Evolutionary conservation across 2,329 filamentous ascomycete species (phyloP).

Genomic region (Aspergillus eucalypticola): DNA sequence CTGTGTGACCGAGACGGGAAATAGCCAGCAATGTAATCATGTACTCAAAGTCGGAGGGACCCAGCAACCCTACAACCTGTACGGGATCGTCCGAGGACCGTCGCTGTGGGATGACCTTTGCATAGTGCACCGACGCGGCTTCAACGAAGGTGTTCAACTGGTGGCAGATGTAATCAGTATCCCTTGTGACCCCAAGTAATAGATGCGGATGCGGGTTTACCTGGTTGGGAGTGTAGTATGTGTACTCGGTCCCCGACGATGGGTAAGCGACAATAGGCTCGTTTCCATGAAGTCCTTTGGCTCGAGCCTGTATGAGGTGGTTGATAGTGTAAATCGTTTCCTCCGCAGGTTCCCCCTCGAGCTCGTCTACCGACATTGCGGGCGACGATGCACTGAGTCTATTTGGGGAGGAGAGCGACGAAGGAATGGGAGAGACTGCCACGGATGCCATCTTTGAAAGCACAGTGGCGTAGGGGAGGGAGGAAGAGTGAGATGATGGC

Average conservation of each 20-base stretch:
- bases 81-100: constrained; percentile 22
- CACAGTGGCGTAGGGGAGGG: too few relatives aligned
- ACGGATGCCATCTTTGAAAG: not conserved
- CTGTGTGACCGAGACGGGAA: constrained; percentile 25
- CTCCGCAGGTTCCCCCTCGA: constrained; percentile 1
- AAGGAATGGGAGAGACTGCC: not conserved
- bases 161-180: not conserved
- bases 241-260: constrained; percentile 14
- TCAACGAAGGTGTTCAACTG: constrained; percentile 23
- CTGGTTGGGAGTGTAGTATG: constrained; percentile 21
- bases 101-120: constrained; percentile 21
- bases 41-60: constrained; percentile 28
- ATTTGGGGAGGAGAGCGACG: not conserved
- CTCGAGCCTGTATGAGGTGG: constrained; percentile 15
- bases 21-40: constrained; percentile 25
- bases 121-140: constrained; percentile 19
- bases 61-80: constrained; percentile 26
- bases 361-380: constrained; percentile 9
- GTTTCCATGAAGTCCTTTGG: constrained; percentile 8
- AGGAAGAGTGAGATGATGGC: too few relatives aligned
- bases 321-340: constrained; percentile 18
- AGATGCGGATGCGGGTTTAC: not conserved
- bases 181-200: fast-evolving
- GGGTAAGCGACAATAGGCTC: constrained; percentile 23
- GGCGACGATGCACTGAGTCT: constrained; percentile 3